Base-by-base conservation (phyloP, 2,329 filamentous ascomycete genomes). In the Cladophialophora carrionii region DNA sequence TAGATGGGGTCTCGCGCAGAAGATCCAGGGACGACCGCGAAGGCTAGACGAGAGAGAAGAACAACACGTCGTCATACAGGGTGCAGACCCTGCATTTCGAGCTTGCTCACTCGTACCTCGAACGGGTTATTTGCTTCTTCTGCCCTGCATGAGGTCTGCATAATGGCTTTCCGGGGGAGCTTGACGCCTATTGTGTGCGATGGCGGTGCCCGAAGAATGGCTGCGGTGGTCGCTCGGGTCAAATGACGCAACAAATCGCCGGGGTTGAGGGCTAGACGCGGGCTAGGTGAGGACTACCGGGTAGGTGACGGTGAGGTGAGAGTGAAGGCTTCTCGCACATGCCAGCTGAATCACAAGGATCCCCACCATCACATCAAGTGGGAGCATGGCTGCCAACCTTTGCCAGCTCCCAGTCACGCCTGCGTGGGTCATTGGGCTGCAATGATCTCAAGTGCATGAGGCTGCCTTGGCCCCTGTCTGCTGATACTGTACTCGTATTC, bases 201-300 rank as follows among this genome's bases (percentile, higher is more conserved):
- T 49, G 5, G 14, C 43, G 22, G 4, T 24, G 12, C 43, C 43
- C 24, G 49, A 17, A 53, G 20, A 31, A 14, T 17, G 6, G 9
- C 20, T 26, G 49, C 4, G 26, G 20, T 3, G 43, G 20, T 26
- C 32, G 20, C 24, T 22, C 48, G n/a, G 48, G 51, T 54, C 52
- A 54, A 54, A 54, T 54, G 52, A 54, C 52, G 52, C 52, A 54
- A 34, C 52, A 20, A 51, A 51, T 26, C 12, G 48, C 48, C 3
- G 6, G 37, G 37, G 37, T n/a, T n/a, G n/a, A n/a, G n/a, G n/a
- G n/a, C n/a, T n/a, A n/a, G n/a, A n/a, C n/a, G n/a, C n/a, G n/a
- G n/a, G n/a, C n/a, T n/a, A n/a, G n/a, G n/a, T n/a, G n/a, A n/a
- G n/a, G n/a, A n/a, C n/a, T n/a, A n/a, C n/a, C n/a, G n/a, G n/a